A percentile compares a stretch with the other conserved stretches of the same genome.
phyloP scores from a whole-genome alignment of 306 rosid genomes.

The Argentina anserina region DNA sequence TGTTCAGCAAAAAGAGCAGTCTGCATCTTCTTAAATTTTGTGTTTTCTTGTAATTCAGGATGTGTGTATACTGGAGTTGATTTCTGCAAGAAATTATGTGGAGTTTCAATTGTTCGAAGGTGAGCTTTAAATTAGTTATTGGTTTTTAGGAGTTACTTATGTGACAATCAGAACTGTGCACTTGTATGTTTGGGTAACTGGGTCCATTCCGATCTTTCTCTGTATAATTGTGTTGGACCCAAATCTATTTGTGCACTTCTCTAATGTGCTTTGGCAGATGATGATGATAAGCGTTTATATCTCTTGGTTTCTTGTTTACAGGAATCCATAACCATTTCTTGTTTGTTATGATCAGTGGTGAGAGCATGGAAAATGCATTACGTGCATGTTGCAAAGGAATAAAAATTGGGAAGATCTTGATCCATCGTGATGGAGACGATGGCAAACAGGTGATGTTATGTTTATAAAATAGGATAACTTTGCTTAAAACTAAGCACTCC shows the following conservation, averaged over 20 bases:
- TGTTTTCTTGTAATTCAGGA: constrained; percentile 40
- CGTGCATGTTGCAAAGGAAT: constrained; percentile 99
- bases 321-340: constrained; percentile 13
- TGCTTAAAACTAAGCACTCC: constrained; percentile 7
- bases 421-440: constrained; percentile 94
- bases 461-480: constrained; percentile 9
- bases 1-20: neutral
- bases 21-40: neutral
- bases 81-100: constrained; percentile 95
- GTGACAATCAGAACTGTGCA: neutral
- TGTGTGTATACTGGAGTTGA: constrained; percentile 93
- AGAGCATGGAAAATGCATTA: constrained; percentile 97
- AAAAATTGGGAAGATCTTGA: constrained; percentile 95
- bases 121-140: constrained; percentile 61
- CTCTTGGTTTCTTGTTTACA: neutral
- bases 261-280: neutral
- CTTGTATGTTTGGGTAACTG: neutral
- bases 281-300: neutral
- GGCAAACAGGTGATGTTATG: constrained; percentile 70
- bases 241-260: constrained; percentile 4
- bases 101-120: constrained; percentile 97
- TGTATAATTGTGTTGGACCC: constrained; percentile 15
- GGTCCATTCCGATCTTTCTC: neutral
- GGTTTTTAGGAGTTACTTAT: constrained; percentile 19
- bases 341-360: constrained; percentile 64